A percentile compares a stretch with the other conserved stretches of the same genome.
These are phyloP conservation scores for Trichosporon coremiiforme DNA, from an alignment of 1,284 basidiomycete genomes.

Conservation along the genomic window DNA sequence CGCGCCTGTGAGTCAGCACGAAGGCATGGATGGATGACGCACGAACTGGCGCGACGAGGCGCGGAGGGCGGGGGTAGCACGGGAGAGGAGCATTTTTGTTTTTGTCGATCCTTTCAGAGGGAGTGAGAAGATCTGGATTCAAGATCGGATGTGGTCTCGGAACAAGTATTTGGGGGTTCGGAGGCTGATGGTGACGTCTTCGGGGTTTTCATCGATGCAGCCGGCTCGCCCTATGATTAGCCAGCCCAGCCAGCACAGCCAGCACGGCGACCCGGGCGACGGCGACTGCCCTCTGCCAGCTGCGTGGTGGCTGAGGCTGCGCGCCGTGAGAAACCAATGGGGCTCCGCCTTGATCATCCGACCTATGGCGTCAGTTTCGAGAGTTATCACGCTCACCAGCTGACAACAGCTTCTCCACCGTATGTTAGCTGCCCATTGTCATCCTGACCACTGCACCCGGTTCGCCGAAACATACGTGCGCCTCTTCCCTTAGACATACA, in stretches of 20 bases:
- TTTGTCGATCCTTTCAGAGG: neutral
- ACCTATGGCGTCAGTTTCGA: neutral
- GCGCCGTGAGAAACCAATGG: slow-evolving; percentile 1
- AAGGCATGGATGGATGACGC: neutral
- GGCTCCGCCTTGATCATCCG: neutral
- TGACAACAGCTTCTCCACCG: too few species aligned
- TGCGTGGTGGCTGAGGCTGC: neutral
- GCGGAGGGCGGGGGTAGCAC: slow-evolving; percentile 29
- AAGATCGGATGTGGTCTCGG: slow-evolving; percentile 7
- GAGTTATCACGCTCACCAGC: neutral
- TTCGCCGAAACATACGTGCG: too few species aligned
- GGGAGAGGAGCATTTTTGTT: slow-evolving; percentile 27
- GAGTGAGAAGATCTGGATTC: neutral
- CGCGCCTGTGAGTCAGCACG: slow-evolving; percentile 16
- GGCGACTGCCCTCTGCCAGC: too few species aligned
- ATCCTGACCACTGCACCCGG: too few species aligned
- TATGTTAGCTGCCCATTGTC: too few species aligned
- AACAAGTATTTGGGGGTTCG: neutral
- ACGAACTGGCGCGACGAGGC: slow-evolving; percentile 25
- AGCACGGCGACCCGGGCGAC: too few species aligned
- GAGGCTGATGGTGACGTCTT: slow-evolving; percentile 9
- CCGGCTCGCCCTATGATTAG: slow-evolving; percentile 7
- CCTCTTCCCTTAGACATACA: too few species aligned
- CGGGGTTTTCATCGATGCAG: neutral
- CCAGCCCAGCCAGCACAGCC: too few species aligned